Evolutionary conservation across 192 early-diverging fungal species (phyloP).

Genomic region (Entomortierella beljakovae): DNA sequence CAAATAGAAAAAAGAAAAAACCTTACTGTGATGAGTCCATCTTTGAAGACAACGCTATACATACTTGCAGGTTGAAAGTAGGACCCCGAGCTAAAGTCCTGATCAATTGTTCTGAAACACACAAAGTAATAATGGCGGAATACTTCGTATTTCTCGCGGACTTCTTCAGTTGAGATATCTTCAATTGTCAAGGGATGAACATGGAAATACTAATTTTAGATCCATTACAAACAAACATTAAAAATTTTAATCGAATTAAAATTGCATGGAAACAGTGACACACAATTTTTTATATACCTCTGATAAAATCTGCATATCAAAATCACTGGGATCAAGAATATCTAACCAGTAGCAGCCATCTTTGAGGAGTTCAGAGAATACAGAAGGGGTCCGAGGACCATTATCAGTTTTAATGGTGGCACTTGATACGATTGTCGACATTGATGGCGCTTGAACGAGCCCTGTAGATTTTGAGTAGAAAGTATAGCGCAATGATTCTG

Average conservation of each 20-base stretch:
- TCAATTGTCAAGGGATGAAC: constrained; percentile 88
- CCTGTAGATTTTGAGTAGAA: constrained; percentile 52
- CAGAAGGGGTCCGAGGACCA: constrained; percentile 12
- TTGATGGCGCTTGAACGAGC: constrained; percentile 46
- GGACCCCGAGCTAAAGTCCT: constrained; percentile 68
- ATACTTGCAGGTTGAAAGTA: constrained; percentile 78
- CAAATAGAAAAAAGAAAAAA: background rate
- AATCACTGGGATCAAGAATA: constrained; percentile 61
- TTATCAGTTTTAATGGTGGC: constrained; percentile 15
- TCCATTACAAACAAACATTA: too few species aligned
- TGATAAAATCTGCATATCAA: constrained; percentile 69
- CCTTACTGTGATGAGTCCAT: constrained; percentile 74
- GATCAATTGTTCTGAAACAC: constrained; percentile 83
- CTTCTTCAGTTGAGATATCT: constrained; percentile 89
- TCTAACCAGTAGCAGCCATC: constrained; percentile 82
- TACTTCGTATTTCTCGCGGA: constrained; percentile 93
- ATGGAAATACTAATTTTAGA: constrained; percentile 63
- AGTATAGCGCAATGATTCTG: constrained; percentile 30
- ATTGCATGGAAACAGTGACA: background rate
- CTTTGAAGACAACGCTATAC: constrained; percentile 74
- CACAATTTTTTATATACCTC: constrained; percentile 50
- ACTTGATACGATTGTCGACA: constrained; percentile 35
- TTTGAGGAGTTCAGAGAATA: constrained; percentile 56
- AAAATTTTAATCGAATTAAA: background rate
- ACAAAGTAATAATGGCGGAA: constrained; percentile 94